Evolutionary conservation across 768 basidiomycete genomes (phyloP).

Genomic region (Mycena pura): DNA sequence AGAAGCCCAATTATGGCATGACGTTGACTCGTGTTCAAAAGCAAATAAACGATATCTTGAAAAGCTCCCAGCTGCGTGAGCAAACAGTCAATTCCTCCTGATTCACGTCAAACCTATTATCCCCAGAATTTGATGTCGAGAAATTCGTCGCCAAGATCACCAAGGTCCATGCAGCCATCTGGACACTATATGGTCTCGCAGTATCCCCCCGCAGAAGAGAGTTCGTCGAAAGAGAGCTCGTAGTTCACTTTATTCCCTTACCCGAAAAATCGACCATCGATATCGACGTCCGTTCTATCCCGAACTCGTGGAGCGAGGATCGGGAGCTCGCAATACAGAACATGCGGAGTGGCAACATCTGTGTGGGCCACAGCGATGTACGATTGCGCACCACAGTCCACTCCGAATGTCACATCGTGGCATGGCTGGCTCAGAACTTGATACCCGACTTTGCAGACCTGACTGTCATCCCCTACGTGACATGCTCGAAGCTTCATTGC

Average conservation of each 20-base stretch:
- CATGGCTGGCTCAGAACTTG: neutral
- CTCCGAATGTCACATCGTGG: neutral
- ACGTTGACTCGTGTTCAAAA: neutral
- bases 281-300: neutral
- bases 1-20: neutral
- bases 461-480: neutral
- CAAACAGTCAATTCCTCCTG: slow-evolving; percentile 4
- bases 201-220: slow-evolving; percentile 1
- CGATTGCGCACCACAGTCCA: neutral
- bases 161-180: neutral
- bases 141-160: neutral
- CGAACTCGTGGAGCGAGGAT: neutral
- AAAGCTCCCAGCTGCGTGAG: neutral
- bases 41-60: neutral
- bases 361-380: neutral
- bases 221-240: neutral
- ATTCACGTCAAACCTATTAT: slow-evolving; percentile 4
- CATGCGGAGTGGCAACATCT: neutral
- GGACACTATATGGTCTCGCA: neutral
- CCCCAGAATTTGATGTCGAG: neutral
- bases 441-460: neutral
- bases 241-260: neutral
- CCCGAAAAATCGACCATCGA: neutral
- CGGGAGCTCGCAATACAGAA: neutral
- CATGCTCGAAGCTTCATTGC: neutral